phyloP scores from a whole-genome alignment of 768 basidiomycete species.

The Agrocybe chaxingu region DNA sequence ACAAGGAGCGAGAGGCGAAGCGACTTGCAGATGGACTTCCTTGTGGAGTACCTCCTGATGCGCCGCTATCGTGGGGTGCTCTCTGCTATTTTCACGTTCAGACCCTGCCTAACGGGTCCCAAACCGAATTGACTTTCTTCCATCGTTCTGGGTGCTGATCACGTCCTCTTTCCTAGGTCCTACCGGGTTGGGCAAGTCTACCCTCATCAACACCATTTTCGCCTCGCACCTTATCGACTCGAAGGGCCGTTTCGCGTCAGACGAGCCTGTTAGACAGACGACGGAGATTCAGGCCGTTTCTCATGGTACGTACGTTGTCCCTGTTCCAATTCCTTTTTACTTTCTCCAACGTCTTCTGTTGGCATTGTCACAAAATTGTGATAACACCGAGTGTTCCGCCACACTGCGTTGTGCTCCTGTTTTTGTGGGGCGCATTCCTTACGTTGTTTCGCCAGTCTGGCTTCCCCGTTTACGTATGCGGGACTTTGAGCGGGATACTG shows the following conservation, averaged over 20 bases:
- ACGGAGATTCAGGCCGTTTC: conserved; percentile 96
- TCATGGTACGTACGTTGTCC: conserved; percentile 62
- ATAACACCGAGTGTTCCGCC: no score
- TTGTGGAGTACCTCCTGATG: not conserved
- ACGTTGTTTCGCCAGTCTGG: not conserved
- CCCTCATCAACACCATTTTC: conserved; percentile 98
- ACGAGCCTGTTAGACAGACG: conserved; percentile 90
- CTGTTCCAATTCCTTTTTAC: not conserved
- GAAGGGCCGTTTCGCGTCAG: conserved; percentile 86
- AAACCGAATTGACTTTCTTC: not conserved
- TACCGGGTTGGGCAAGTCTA: conserved; percentile 98
- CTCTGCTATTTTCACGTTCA: no score
- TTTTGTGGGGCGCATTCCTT: conserved; percentile 8
- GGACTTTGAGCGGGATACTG: not conserved
- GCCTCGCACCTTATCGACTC: conserved; percentile 98
- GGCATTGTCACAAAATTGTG: no score
- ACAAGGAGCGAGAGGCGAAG: no score
- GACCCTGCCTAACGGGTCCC: no score
- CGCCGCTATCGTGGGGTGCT: no score
- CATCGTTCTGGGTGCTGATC: not conserved
- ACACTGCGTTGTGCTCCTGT: not conserved
- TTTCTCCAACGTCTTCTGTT: not conserved
- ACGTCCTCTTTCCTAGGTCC: conserved; percentile 58
- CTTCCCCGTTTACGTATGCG: conserved; percentile 8
- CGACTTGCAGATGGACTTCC: not conserved